phyloP scores from a whole-genome alignment of 148 eudicot species.

The Cornus suecica region DNA sequence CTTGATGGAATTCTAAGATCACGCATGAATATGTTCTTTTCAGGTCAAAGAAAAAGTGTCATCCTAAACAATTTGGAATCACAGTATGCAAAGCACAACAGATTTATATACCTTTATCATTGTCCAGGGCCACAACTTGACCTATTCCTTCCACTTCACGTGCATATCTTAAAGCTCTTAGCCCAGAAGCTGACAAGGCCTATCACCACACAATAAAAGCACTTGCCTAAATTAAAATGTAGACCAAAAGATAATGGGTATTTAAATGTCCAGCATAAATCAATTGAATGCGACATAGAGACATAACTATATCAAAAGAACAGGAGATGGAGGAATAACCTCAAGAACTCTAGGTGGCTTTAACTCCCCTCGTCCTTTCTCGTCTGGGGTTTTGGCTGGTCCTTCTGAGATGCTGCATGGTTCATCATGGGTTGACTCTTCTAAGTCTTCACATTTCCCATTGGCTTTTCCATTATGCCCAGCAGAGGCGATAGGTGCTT shows the following conservation, averaged over 20 bases:
- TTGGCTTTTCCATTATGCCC: slow-evolving; percentile 38
- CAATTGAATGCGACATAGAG: neutral
- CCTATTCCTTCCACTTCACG: slow-evolving; percentile 90
- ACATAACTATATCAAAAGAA: neutral
- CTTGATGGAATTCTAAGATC: neutral
- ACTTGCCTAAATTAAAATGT: neutral
- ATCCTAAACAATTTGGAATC: neutral
- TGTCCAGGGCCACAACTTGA: slow-evolving; percentile 92
- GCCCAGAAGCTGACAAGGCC: slow-evolving; percentile 97
- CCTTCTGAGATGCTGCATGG: slow-evolving; percentile 39
- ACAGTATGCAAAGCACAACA: neutral
- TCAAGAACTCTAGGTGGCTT: slow-evolving; percentile 94
- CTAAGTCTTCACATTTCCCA: slow-evolving; percentile 40
- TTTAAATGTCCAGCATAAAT: neutral
- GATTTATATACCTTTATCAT: slow-evolving; percentile 64
- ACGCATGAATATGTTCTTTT: neutral
- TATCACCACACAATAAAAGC: slow-evolving; percentile 24
- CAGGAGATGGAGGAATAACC: slow-evolving; percentile 36
- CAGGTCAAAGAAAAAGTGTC: neutral
- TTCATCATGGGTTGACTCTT: slow-evolving; percentile 48
- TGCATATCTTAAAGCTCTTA: slow-evolving; percentile 96
- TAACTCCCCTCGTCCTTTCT: slow-evolving; percentile 51
- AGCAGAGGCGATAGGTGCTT: slow-evolving; percentile 31
- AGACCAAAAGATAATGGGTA: slow-evolving; percentile 1
- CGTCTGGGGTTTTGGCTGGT: slow-evolving; percentile 30